These are phyloP conservation scores for Aspergillus udagawae DNA, from an alignment of 2,329 filamentous ascomycete species.

Conservation along the genomic window DNA sequence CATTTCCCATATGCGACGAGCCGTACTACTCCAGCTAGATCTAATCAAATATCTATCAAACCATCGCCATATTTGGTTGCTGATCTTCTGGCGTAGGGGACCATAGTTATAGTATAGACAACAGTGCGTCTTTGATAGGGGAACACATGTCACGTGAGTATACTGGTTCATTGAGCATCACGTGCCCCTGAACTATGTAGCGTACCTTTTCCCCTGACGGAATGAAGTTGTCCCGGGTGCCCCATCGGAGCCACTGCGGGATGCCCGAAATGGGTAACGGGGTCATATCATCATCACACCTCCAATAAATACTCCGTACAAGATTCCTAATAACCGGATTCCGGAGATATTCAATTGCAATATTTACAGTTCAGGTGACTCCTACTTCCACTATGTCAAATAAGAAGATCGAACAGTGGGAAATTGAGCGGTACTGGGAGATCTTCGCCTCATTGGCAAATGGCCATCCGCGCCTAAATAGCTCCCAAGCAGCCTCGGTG, in stretches of 20 bases:
- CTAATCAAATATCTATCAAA: too few species aligned
- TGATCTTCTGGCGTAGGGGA: too few species aligned
- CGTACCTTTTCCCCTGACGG: slow-evolving; percentile 21
- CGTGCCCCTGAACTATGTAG: too few species aligned
- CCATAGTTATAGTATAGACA: too few species aligned
- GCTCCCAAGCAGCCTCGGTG: slow-evolving; percentile 65
- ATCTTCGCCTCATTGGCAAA: slow-evolving; percentile 67
- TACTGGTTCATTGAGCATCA: too few species aligned
- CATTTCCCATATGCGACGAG: too few species aligned
- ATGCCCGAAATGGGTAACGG: slow-evolving; percentile 15
- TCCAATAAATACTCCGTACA: not conserved
- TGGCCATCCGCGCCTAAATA: slow-evolving; percentile 63
- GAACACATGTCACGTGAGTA: too few species aligned
- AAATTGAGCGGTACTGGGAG: slow-evolving; percentile 76
- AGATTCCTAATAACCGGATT: not conserved
- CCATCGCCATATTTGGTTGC: too few species aligned
- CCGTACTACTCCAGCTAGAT: too few species aligned
- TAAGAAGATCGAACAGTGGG: slow-evolving; percentile 63
- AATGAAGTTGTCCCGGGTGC: slow-evolving; percentile 23
- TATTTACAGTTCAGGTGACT: not conserved
- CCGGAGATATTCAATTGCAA: slow-evolving; percentile 1
- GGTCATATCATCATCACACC: slow-evolving; percentile 6
- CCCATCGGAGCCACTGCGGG: slow-evolving; percentile 16
- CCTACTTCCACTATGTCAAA: slow-evolving; percentile 29
- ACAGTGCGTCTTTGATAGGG: too few species aligned